These are phyloP conservation scores for Stephanodiscus triporus DNA, from an alignment of 108 stramenopile species.

Conservation along the genomic window DNA sequence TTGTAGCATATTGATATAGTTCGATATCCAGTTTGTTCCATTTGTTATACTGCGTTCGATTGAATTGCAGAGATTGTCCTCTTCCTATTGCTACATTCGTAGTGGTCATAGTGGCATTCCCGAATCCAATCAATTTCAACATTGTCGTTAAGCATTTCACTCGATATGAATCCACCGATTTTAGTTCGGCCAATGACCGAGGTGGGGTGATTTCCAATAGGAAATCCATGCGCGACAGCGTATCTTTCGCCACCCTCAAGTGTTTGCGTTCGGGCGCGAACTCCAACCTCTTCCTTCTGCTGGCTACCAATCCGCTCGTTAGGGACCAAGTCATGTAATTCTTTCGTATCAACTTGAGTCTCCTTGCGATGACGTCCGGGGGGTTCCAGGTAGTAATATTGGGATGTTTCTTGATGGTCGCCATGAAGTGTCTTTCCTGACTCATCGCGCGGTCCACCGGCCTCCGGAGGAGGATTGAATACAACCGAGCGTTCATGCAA, in stretches of 20 bases:
- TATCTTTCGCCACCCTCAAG: slow-evolving; percentile 18
- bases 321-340: slow-evolving; percentile 36
- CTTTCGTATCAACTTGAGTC: not conserved
- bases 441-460: slow-evolving; percentile 28
- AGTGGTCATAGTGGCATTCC: not conserved
- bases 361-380: not conserved
- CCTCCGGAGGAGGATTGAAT: slow-evolving; percentile 19
- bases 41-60: not conserved
- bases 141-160: slow-evolving; percentile 1
- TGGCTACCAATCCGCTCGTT: slow-evolving; percentile 1
- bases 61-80: not conserved
- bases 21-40: slow-evolving; percentile 22
- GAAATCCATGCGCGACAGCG: slow-evolving; percentile 25
- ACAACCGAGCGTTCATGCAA: slow-evolving; percentile 7
- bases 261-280: not conserved
- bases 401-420: not conserved
- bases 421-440: slow-evolving; percentile 10
- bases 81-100: not conserved
- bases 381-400: no score
- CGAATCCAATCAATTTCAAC: slow-evolving; percentile 20
- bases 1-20: slow-evolving; percentile 23
- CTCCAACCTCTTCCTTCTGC: slow-evolving; percentile 1
- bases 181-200: no score
- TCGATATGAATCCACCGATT: not conserved
- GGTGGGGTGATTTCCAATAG: slow-evolving; percentile 6